These are phyloP conservation scores for Abortiporus biennis DNA, from an alignment of 1,284 basidiomycete genomes.

Conservation along the genomic window DNA sequence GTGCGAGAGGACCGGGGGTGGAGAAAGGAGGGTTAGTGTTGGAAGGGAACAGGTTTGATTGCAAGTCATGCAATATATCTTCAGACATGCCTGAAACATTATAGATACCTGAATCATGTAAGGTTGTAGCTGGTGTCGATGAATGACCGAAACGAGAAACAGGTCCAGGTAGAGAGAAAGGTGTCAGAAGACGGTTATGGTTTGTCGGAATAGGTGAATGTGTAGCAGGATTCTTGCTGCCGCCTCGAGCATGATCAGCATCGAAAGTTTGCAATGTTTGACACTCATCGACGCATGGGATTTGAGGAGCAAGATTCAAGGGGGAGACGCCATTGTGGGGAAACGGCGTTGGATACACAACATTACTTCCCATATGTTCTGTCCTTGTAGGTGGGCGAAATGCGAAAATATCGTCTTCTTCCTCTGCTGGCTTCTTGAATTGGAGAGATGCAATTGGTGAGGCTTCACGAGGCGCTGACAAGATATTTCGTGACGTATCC, in stretches of 20 bases:
- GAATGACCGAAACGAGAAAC: conserved; percentile 16
- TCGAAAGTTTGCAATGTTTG: no score
- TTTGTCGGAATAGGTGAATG: no score
- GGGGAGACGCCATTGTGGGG: no score
- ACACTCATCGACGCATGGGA: no score
- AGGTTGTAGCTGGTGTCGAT: background rate
- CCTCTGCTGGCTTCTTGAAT: background rate
- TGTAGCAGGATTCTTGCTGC: no score
- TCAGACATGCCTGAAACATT: background rate
- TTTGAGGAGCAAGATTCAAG: no score
- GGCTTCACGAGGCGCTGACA: background rate
- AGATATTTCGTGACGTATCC: background rate
- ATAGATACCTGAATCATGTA: background rate
- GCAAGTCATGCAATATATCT: background rate
- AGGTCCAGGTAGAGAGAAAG: no score
- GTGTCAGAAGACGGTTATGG: no score
- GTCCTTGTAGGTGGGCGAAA: conserved; percentile 11
- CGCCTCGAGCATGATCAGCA: no score
- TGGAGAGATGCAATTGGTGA: background rate
- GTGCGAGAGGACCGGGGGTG: background rate
- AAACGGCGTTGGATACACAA: no score
- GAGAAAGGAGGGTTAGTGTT: background rate
- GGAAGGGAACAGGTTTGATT: background rate
- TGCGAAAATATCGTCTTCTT: conserved; percentile 12
- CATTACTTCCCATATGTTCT: no score